A percentile compares a stretch with the other conserved stretches of the same genome.
These are phyloP conservation scores for Chondrus crispus DNA, from an alignment of 23 red algal species.

Conservation along the genomic window DNA sequence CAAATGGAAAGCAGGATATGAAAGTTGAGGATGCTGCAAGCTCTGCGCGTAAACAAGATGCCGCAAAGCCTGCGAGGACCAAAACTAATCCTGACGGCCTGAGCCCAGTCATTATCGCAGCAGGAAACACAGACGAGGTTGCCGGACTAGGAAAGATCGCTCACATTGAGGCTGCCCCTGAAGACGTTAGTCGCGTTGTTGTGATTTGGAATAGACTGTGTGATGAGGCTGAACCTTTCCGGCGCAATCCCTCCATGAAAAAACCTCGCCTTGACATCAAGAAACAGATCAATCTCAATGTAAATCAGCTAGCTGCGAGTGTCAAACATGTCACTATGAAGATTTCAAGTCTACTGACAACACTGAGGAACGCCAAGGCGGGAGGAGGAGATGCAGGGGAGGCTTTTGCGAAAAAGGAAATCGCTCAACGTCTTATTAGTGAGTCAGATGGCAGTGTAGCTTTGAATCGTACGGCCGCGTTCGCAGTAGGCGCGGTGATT, in stretches of 20 bases:
- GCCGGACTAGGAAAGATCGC: not conserved
- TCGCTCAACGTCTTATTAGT: conserved; percentile 37
- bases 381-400: not conserved
- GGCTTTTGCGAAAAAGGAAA: conserved; percentile 31
- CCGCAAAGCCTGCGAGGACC: too few species aligned
- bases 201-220: not conserved
- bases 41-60: too few species aligned
- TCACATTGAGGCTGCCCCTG: not conserved
- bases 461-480: conserved; percentile 11
- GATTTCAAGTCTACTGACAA: conserved; percentile 26
- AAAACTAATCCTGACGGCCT: not conserved
- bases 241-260: conserved; percentile 17
- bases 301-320: conserved; percentile 82
- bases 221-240: conserved; percentile 23
- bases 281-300: conserved; percentile 68
- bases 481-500: conserved; percentile 39
- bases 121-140: not conserved
- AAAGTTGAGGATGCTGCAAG: too few species aligned
- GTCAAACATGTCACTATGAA: conserved; percentile 56
- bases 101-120: not conserved
- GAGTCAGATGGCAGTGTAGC: conserved; percentile 60
- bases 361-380: conserved; percentile 18
- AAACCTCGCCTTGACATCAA: conserved; percentile 59
- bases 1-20: too few species aligned
- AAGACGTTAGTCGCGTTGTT: conserved; percentile 10